phyloP scores from a whole-genome alignment of 169 alveolate genomes.

The Perkinsus chesapeaki region DNA sequence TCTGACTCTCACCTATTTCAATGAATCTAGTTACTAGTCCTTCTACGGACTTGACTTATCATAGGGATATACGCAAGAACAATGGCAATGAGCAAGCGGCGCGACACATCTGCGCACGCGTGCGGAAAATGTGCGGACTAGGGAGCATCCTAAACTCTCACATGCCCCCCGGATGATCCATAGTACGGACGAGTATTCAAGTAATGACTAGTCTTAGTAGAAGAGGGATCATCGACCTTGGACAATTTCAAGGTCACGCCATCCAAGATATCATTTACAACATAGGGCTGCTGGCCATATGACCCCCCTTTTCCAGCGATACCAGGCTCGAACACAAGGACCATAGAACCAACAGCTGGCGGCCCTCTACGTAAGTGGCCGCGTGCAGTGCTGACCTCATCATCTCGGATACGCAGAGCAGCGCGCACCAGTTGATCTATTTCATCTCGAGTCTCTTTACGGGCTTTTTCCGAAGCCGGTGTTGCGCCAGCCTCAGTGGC shows the following conservation, averaged over 20 bases:
- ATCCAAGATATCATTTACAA: not conserved
- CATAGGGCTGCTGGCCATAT: not conserved
- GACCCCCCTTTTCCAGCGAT: not conserved
- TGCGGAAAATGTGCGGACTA: not conserved
- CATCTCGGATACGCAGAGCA: not conserved
- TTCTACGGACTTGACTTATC: not conserved
- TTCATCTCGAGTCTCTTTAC: not conserved
- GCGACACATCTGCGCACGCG: not conserved
- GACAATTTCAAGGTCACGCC: not conserved
- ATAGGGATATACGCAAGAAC: not conserved
- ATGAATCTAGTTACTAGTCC: not conserved
- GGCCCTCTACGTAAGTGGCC: not conserved
- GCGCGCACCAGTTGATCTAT: not conserved
- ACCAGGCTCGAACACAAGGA: not conserved
- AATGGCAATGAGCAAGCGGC: not conserved
- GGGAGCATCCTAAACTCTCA: not conserved
- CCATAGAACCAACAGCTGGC: not conserved
- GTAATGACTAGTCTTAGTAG: not conserved
- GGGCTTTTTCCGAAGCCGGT: not conserved
- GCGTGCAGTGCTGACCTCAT: not conserved
- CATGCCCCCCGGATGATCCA: constrained; percentile 7
- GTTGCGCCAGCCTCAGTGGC: not conserved
- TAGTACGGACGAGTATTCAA: not conserved
- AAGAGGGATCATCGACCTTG: not conserved
- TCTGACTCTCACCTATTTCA: not conserved